These are phyloP conservation scores for Heracleum sosnowskyi DNA, from an alignment of 129 eudicot species.

Conservation along the genomic window DNA sequence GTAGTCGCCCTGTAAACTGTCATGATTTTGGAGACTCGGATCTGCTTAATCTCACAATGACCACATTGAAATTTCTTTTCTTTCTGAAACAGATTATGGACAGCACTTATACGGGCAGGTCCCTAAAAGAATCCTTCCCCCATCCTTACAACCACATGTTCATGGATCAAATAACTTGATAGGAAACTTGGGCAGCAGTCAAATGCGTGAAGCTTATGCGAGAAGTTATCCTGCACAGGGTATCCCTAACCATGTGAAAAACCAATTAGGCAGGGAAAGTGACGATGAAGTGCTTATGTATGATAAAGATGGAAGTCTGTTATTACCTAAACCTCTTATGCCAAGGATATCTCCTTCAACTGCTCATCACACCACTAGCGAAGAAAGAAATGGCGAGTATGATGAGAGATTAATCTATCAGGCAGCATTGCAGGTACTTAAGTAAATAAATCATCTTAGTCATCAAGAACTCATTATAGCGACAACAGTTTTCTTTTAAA, in stretches of 20 bases:
- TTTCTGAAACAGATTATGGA: conserved; percentile 21
- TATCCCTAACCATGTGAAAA: conserved; percentile 16
- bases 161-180: conserved; percentile 26
- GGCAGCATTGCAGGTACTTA: conserved; percentile 75
- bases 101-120: conserved; percentile 19
- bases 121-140: conserved; percentile 47
- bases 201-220: conserved; percentile 28
- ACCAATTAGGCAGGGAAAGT: conserved; percentile 18
- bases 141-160: conserved; percentile 29
- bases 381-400: conserved; percentile 37
- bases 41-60: conserved; percentile 1
- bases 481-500: background rate
- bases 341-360: conserved; percentile 25
- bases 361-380: conserved; percentile 27
- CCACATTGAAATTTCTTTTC: conserved; percentile 12
- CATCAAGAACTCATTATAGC: background rate
- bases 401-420: conserved; percentile 69
- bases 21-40: background rate
- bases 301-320: conserved; percentile 31
- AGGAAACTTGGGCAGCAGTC: conserved; percentile 30
- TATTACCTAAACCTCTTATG: conserved; percentile 32
- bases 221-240: conserved; percentile 27
- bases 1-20: background rate
- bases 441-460: background rate
- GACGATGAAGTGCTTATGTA: conserved; percentile 27